Conservation (phyloP, 2,329 filamentous ascomycete genomes). For the Epichloe sylvatica region DNA sequence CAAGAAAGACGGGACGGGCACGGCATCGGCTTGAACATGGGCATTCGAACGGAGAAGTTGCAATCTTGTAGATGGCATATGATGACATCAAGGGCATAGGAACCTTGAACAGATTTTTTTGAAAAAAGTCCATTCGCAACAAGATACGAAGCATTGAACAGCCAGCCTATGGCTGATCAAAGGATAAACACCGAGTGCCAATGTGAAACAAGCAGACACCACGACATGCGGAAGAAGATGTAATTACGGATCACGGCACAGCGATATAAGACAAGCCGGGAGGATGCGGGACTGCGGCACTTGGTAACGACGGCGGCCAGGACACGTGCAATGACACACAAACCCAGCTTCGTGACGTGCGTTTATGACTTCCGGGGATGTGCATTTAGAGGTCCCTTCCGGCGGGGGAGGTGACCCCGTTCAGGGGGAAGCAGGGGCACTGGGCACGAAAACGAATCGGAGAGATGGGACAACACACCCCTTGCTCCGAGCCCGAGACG, state of each 20-base stretch:
- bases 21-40: not conserved
- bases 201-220: not conserved
- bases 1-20: not conserved
- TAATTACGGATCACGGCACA: not conserved
- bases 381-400: not conserved
- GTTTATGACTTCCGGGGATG: not conserved
- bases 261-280: not conserved
- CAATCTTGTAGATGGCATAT: not conserved
- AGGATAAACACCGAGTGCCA: not conserved
- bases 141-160: not conserved
- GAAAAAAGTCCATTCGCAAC: too few species aligned
- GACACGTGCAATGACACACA: constrained; percentile 3
- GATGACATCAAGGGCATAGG: not conserved
- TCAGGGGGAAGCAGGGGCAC: not conserved
- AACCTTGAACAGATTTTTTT: not conserved
- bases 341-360: constrained; percentile 4
- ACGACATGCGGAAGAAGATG: not conserved
- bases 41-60: not conserved
- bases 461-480: not conserved
- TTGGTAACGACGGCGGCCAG: not conserved
- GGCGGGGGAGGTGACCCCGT: not conserved
- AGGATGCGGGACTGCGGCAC: not conserved
- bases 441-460: constrained; percentile 16
- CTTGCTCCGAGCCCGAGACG: constrained; percentile 7
- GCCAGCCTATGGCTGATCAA: not conserved